Conservation (phyloP, 208 protist genomes). For the Vickermania spadyakhi region DNA sequence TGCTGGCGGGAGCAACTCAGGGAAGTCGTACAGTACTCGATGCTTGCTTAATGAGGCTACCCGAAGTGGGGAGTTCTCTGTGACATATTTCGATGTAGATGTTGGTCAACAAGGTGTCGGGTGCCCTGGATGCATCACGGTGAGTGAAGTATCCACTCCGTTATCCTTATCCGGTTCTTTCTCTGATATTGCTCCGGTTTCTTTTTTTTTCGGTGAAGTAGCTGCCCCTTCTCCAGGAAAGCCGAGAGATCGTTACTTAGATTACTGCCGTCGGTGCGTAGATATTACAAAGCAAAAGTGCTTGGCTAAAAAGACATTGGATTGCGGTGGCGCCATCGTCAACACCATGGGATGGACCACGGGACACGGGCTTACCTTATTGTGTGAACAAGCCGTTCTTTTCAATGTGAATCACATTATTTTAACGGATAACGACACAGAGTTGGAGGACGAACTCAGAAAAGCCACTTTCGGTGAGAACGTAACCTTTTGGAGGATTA, state of each 20-base stretch:
- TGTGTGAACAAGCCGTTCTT: slow-evolving; percentile 60
- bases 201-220: slow-evolving; percentile 73
- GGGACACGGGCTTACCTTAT: slow-evolving; percentile 40
- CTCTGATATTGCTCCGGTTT: slow-evolving; percentile 57
- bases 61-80: slow-evolving; percentile 14
- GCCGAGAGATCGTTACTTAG: slow-evolving; percentile 54
- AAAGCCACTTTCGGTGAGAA: slow-evolving; percentile 32
- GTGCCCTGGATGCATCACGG: slow-evolving; percentile 61
- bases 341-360: slow-evolving; percentile 69
- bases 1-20: slow-evolving; percentile 58
- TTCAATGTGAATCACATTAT: slow-evolving; percentile 77
- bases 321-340: slow-evolving; percentile 59
- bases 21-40: slow-evolving; percentile 45
- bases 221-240: slow-evolving; percentile 20
- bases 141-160: slow-evolving; percentile 45
- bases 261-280: slow-evolving; percentile 48
- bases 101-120: slow-evolving; percentile 62
- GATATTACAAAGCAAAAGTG: slow-evolving; percentile 40
- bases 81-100: slow-evolving; percentile 68
- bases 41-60: slow-evolving; percentile 63
- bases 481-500: slow-evolving; percentile 40
- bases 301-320: slow-evolving; percentile 33
- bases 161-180: slow-evolving; percentile 64
- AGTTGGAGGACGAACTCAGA: slow-evolving; percentile 36
- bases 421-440: slow-evolving; percentile 42